phyloP scores from a whole-genome alignment of 164 flowering plant genomes.

The Saururus chinensis region DNA sequence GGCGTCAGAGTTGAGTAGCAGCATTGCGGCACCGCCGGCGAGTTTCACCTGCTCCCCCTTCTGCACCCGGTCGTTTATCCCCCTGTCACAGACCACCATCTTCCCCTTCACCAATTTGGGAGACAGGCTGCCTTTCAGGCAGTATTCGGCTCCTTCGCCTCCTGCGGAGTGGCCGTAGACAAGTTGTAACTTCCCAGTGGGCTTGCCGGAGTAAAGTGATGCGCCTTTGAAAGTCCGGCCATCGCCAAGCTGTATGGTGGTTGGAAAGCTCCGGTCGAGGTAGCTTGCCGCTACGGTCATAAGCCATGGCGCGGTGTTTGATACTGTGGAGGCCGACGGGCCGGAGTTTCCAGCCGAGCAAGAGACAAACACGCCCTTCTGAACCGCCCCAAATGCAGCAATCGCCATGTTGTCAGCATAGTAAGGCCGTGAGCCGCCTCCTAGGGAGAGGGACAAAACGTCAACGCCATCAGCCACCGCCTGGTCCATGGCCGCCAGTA shows the following conservation, averaged over 20 bases:
- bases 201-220: constrained; percentile 41
- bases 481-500: constrained; percentile 55
- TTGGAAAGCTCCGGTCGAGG: constrained; percentile 49
- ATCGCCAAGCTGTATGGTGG: constrained; percentile 46
- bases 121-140: constrained; percentile 33
- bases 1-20: constrained; percentile 28
- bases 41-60: constrained; percentile 50
- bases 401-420: constrained; percentile 45
- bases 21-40: constrained; percentile 63
- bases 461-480: constrained; percentile 73
- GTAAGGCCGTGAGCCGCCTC: constrained; percentile 35
- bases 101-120: constrained; percentile 42
- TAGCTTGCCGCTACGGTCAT: constrained; percentile 70
- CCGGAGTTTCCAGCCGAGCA: constrained; percentile 68
- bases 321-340: constrained; percentile 31
- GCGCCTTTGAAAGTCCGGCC: constrained; percentile 38
- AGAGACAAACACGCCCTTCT: constrained; percentile 43
- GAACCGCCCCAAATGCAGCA: constrained; percentile 42
- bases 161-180: constrained; percentile 45
- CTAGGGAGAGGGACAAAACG: constrained; percentile 62
- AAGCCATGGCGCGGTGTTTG: constrained; percentile 66
- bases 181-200: constrained; percentile 24
- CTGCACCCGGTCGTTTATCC: constrained; percentile 25
- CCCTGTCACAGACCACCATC: constrained; percentile 54
- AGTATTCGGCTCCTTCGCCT: constrained; percentile 26